A percentile compares a stretch with the other conserved stretches of the same genome.
These are phyloP conservation scores for Coniosporium apollinis DNA, from an alignment of 495 filamentous ascomycete genomes.

Conservation along the genomic window DNA sequence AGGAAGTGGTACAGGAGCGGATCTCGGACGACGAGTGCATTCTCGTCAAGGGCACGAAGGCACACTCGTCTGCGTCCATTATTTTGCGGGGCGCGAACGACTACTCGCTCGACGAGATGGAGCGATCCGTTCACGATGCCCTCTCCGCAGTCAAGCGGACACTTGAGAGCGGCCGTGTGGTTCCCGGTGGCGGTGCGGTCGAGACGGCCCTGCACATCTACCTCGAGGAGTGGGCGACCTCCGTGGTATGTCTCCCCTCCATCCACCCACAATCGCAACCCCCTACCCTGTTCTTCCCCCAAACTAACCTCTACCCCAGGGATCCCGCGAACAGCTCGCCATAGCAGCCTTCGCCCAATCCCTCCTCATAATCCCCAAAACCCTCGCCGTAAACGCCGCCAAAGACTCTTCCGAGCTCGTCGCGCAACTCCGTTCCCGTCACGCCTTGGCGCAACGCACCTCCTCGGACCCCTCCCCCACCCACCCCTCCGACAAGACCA, in stretches of 20 bases:
- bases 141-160: conserved; percentile 94
- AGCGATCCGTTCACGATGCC: conserved; percentile 93
- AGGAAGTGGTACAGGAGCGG: conserved; percentile 90
- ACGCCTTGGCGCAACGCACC: conserved; percentile 84
- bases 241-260: conserved; percentile 46
- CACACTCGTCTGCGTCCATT: conserved; percentile 84
- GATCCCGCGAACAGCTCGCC: conserved; percentile 91
- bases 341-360: conserved; percentile 95
- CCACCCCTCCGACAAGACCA: conserved; percentile 1
- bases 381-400: conserved; percentile 89
- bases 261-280: not conserved
- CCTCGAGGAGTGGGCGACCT: conserved; percentile 97
- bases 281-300: not conserved
- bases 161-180: conserved; percentile 89
- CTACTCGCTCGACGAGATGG: conserved; percentile 97
- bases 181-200: conserved; percentile 89
- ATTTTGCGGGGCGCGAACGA: conserved; percentile 94
- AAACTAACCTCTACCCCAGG: conserved; percentile 25
- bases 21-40: conserved; percentile 99
- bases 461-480: conserved; percentile 36
- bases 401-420: conserved; percentile 92
- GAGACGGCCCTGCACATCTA: conserved; percentile 99
- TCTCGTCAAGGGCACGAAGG: conserved; percentile 86
- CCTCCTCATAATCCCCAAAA: conserved; percentile 90
- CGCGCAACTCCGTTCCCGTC: conserved; percentile 83